These are phyloP conservation scores for Globisporangium cederbergense DNA, from an alignment of 352 stramenopile genomes.

Conservation along the genomic window DNA sequence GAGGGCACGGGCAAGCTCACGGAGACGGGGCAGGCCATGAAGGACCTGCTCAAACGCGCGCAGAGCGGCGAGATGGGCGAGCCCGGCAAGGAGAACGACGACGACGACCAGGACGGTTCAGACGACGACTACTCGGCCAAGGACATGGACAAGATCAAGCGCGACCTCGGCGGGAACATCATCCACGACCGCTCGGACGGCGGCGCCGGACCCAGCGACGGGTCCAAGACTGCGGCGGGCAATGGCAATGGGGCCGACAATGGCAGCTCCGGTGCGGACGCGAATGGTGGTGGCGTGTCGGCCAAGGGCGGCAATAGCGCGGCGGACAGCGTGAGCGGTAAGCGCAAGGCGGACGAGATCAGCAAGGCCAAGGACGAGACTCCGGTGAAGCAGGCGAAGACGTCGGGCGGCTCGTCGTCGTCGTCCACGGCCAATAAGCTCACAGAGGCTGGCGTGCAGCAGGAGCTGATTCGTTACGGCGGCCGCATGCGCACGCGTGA, in stretches of 20 bases:
- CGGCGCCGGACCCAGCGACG: constrained; percentile 8
- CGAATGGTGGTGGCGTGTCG: constrained; percentile 7
- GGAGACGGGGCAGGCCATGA: constrained; percentile 81
- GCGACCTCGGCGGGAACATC: constrained; percentile 77
- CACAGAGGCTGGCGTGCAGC: constrained; percentile 78
- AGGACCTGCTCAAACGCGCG: constrained; percentile 74
- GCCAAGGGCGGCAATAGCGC: constrained; percentile 24
- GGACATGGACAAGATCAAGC: constrained; percentile 81
- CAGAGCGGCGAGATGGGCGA: constrained; percentile 74
- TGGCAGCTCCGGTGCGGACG: constrained; percentile 17
- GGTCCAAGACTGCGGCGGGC: constrained; percentile 22
- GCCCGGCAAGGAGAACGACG: constrained; percentile 49
- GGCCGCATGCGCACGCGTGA: constrained; percentile 79
- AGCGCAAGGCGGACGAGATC: constrained; percentile 47
- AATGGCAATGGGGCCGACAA: constrained; percentile 11
- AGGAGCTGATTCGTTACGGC: constrained; percentile 80
- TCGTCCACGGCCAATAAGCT: constrained; percentile 47
- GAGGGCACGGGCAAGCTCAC: constrained; percentile 74
- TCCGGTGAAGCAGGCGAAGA: constrained; percentile 38
- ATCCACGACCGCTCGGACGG: constrained; percentile 57
- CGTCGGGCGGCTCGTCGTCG: constrained; percentile 19
- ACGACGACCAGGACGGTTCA: constrained; percentile 51
- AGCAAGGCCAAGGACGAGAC: constrained; percentile 41
- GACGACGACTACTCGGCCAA: constrained; percentile 76
- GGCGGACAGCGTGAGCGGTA: constrained; percentile 25